A percentile compares a stretch with the other conserved stretches of the same genome.
Conservation (phyloP, 345 rosid species). For the Dipteronia sinensis region DNA sequence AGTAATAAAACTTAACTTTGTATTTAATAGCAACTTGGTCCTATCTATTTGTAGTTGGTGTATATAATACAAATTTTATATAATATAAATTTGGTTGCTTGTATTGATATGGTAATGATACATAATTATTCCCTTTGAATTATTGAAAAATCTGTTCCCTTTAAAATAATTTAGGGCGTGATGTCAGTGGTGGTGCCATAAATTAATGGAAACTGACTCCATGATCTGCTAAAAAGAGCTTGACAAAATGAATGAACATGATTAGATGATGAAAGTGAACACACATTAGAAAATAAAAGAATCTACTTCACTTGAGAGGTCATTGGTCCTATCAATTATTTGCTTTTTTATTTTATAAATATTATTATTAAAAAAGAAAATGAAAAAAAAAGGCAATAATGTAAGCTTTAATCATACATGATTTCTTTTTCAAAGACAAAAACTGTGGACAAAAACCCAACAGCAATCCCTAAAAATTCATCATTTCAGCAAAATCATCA, state of each 20-base stretch:
- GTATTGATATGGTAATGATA: neutral
- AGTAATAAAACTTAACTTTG: neutral
- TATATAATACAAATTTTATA: neutral
- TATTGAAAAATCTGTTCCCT: slow-evolving; percentile 14
- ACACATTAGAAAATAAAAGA: slow-evolving; percentile 16
- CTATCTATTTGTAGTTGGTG: neutral
- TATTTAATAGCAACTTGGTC: neutral
- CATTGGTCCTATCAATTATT: slow-evolving; percentile 6
- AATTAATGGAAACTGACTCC: neutral
- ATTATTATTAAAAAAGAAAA: slow-evolving; percentile 8
- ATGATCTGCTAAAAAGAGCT: slow-evolving; percentile 9
- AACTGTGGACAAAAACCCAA: slow-evolving; percentile 18
- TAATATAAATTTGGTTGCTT: neutral
- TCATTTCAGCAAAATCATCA: slow-evolving; percentile 27
- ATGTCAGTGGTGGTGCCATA: slow-evolving; percentile 6
- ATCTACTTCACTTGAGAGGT: slow-evolving; percentile 23
- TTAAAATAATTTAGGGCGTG: neutral
- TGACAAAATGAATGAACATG: slow-evolving; percentile 10
- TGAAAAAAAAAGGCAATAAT: slow-evolving; percentile 14
- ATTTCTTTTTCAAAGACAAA: slow-evolving; percentile 19
- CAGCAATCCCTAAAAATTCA: slow-evolving; percentile 23
- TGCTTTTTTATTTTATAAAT: too few species aligned
- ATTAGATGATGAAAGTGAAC: slow-evolving; percentile 5
- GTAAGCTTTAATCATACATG: slow-evolving; percentile 15
- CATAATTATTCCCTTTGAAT: slow-evolving; percentile 16